Base-by-base conservation (phyloP, 768 basidiomycete species). In the Glaciozyma martinii region DNA sequence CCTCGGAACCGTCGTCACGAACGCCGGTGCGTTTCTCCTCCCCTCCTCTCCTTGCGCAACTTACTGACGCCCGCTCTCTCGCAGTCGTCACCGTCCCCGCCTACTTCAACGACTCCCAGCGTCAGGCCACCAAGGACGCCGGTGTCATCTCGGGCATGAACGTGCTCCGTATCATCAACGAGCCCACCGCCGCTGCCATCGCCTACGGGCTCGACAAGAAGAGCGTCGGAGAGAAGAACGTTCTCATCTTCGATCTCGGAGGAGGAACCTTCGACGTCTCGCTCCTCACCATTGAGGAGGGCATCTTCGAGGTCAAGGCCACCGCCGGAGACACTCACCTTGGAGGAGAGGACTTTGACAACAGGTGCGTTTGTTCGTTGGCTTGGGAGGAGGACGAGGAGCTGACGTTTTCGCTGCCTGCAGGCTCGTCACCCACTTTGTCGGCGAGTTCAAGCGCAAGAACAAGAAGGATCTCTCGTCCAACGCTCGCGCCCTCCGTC, bases 231-330 rank as follows among this genome's bases (percentile, higher is more conserved):
- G 93, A 98, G 79, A 87, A 88, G 66, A 94, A 95, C 76, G 92
- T 98, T 73, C 84, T 97, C 75, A 94, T 97, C 77, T 97, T 95
- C 80, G 93, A 98, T 82, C 87, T 97, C 47, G 93, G 92, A 68
- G 93, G 93, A 81, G 93, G 92, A 81, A 95, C 93, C 44, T 97
- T 94, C 78, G 92, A 95, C 85, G 92, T 94, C 43, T 94, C 92
- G 37, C 88, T 97, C 63, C 80, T 97, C 66, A 93, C 90, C 65
- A 94, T 95, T 68, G 90, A 92, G 77, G 92, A 93, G 78, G 92
- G 92, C 78, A 92, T 95, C 78, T 94, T 95, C 80, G 93, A 92
- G 76, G 93, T 97, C 78, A 90, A 93, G 83, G 91, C 93, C 62
- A 95, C 92, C 63, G 92, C 93, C 61, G 93, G 93, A 83, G 92